Percentiles rank a stretch among this genome's conserved stretches.
Evolutionary conservation across 495 filamentous ascomycete species (phyloP).

Genomic region (Bryoglossum gracile): DNA sequence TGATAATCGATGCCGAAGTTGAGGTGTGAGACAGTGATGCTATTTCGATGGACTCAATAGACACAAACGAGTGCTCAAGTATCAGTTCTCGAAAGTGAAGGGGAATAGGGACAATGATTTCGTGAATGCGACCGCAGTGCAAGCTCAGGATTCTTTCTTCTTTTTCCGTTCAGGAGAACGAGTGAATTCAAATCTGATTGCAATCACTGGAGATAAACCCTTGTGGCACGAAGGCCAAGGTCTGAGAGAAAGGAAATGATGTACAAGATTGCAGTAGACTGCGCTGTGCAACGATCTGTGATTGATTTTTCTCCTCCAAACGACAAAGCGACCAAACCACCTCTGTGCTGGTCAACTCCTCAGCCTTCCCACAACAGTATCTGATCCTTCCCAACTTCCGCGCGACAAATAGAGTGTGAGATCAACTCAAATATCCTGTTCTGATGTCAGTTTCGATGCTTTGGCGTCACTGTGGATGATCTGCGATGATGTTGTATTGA

Average conservation of each 20-base stretch:
- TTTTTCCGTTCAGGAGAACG: constrained; percentile 38
- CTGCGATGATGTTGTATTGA: constrained; percentile 4
- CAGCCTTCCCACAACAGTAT: constrained; percentile 6
- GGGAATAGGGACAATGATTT: constrained; percentile 18
- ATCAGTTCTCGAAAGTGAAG: constrained; percentile 16
- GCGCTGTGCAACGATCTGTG: constrained; percentile 18
- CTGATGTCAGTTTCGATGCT: constrained; percentile 12
- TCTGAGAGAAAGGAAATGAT: constrained; percentile 32
- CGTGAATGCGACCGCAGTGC: constrained; percentile 29
- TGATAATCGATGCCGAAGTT: constrained; percentile 1
- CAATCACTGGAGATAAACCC: constrained; percentile 40
- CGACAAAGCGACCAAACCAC: constrained; percentile 17
- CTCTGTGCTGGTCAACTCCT: constrained; percentile 13
- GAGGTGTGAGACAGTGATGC: constrained; percentile 2
- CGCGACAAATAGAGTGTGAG: constrained; percentile 6
- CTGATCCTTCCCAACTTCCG: constrained; percentile 16
- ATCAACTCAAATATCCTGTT: background rate
- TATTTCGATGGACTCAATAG: constrained; percentile 16
- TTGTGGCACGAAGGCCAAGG: constrained; percentile 26
- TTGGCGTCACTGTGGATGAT: constrained; percentile 1
- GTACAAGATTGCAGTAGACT: constrained; percentile 37
- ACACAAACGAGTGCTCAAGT: constrained; percentile 13
- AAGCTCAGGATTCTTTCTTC: constrained; percentile 33
- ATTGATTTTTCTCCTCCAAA: constrained; percentile 22
- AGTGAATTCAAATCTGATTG: constrained; percentile 52